Conservation (phyloP, 805 yeast genomes). For the Candida taoyuanica region DNA sequence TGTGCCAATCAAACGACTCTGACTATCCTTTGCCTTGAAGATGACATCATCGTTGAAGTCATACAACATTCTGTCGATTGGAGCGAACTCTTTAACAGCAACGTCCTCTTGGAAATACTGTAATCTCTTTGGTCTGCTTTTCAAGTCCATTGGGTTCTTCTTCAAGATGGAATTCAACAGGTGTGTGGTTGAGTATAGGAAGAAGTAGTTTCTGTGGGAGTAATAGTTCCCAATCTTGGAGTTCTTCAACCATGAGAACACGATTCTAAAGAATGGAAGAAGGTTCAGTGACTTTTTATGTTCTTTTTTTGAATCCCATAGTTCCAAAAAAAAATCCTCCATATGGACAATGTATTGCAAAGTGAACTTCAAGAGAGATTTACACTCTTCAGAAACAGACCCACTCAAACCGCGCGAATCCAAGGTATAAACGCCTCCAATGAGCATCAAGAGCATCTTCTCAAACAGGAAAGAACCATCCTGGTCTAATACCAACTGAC, state of each 20-base stretch:
- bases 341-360: slow-evolving; percentile 38
- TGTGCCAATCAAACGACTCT: slow-evolving; percentile 22
- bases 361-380: slow-evolving; percentile 34
- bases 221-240: slow-evolving; percentile 38
- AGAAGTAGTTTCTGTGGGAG: slow-evolving; percentile 30
- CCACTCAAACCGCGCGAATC: slow-evolving; percentile 3
- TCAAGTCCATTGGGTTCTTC: slow-evolving; percentile 10
- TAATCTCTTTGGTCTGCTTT: slow-evolving; percentile 40
- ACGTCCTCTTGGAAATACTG: slow-evolving; percentile 65
- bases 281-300: slow-evolving; percentile 18
- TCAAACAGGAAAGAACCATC: slow-evolving; percentile 18
- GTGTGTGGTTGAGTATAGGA: slow-evolving; percentile 28
- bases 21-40: slow-evolving; percentile 15
- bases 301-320: slow-evolving; percentile 25
- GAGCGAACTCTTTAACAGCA: slow-evolving; percentile 51
- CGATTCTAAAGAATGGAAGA: slow-evolving; percentile 42
- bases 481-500: slow-evolving; percentile 13
- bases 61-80: slow-evolving; percentile 47
- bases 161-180: slow-evolving; percentile 28
- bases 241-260: slow-evolving; percentile 54
- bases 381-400: slow-evolving; percentile 7
- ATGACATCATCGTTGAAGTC: slow-evolving; percentile 52
- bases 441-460: slow-evolving; percentile 34
- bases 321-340: slow-evolving; percentile 28
- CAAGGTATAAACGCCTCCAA: slow-evolving; percentile 33